Conservation (phyloP, 768 basidiomycete genomes). For the Macrocybe gigantea region DNA sequence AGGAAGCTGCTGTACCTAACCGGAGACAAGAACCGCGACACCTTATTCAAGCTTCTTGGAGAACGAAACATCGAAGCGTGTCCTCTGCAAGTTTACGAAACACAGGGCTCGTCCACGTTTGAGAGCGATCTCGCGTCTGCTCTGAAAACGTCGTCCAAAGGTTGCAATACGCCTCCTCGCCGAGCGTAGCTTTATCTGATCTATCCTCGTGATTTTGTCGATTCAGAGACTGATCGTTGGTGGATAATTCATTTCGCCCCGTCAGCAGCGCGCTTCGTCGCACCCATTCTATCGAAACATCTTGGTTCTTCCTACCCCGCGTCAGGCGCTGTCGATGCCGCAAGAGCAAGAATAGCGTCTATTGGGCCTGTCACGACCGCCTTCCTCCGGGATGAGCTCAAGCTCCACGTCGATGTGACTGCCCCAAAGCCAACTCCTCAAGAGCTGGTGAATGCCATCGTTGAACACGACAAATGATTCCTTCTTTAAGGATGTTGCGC, state of each 20-base stretch:
- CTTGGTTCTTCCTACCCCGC: constrained; percentile 31
- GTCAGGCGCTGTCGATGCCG: neutral
- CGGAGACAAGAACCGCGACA: constrained; percentile 84
- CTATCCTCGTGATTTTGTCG: constrained; percentile 1
- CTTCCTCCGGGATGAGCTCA: constrained; percentile 40
- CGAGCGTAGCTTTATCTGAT: neutral
- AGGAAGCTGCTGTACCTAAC: constrained; percentile 64
- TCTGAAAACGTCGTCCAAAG: constrained; percentile 19
- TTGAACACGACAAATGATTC: constrained; percentile 4
- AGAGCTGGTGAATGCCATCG: constrained; percentile 33
- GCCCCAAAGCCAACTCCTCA: constrained; percentile 53
- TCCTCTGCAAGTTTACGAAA: constrained; percentile 65
- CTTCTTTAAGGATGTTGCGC: too few relatives aligned
- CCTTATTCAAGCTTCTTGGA: constrained; percentile 44
- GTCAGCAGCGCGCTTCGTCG: constrained; percentile 55
- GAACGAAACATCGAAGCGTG: constrained; percentile 39
- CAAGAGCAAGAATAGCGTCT: constrained; percentile 38
- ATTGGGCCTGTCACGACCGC: constrained; percentile 66
- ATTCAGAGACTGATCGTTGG: constrained; percentile 27
- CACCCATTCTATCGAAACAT: constrained; percentile 39
- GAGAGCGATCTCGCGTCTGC: constrained; percentile 31
- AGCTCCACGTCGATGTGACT: constrained; percentile 47
- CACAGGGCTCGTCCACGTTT: constrained; percentile 50
- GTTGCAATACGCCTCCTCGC: constrained; percentile 4
- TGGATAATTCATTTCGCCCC: constrained; percentile 80